A percentile compares a stretch with the other conserved stretches of the same genome.
phyloP scores from a whole-genome alignment of 176 grass and related monocot genomes.

The Themeda triandra region DNA sequence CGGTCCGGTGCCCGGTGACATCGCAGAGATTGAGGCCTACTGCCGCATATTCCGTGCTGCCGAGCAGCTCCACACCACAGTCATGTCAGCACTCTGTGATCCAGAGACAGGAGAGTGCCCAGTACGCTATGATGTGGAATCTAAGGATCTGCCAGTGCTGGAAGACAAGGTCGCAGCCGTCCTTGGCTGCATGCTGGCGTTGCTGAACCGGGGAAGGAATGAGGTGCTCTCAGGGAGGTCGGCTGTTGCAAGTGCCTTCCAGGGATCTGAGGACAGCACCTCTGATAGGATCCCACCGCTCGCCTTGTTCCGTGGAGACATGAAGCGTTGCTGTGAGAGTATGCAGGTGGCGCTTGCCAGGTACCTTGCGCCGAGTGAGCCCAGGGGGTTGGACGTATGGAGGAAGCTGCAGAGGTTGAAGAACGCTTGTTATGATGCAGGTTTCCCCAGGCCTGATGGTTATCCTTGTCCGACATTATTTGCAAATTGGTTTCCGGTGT shows the following conservation, averaged over 20 bases:
- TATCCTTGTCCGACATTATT: constrained; percentile 86
- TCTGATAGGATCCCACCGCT: constrained; percentile 78
- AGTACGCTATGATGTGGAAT: constrained; percentile 58
- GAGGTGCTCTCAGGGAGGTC: constrained; percentile 85
- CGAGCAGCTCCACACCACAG: constrained; percentile 67
- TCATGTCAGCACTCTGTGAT: constrained; percentile 89
- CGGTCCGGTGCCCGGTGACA: constrained; percentile 83
- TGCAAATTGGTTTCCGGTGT: constrained; percentile 89
- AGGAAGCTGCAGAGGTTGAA: constrained; percentile 80
- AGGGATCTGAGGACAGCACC: constrained; percentile 37
- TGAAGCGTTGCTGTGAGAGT: constrained; percentile 95
- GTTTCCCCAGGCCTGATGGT: constrained; percentile 72
- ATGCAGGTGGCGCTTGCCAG: constrained; percentile 79
- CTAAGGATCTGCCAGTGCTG: constrained; percentile 60
- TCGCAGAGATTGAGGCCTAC: constrained; percentile 88
- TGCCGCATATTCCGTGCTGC: constrained; percentile 91
- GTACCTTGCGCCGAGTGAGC: constrained; percentile 47
- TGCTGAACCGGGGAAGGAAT: constrained; percentile 59
- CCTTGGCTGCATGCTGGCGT: constrained; percentile 84
- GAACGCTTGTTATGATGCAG: constrained; percentile 84
- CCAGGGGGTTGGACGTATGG: constrained; percentile 58
- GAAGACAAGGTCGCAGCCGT: constrained; percentile 87
- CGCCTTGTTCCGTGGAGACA: constrained; percentile 75
- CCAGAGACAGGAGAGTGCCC: constrained; percentile 83
- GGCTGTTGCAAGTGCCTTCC: constrained; percentile 33